Evolutionary conservation across 2,329 filamentous ascomycete species (phyloP), one percentile per base, ranked within the genome.

Genomic region (Arthrobotrys conoides): DNA sequence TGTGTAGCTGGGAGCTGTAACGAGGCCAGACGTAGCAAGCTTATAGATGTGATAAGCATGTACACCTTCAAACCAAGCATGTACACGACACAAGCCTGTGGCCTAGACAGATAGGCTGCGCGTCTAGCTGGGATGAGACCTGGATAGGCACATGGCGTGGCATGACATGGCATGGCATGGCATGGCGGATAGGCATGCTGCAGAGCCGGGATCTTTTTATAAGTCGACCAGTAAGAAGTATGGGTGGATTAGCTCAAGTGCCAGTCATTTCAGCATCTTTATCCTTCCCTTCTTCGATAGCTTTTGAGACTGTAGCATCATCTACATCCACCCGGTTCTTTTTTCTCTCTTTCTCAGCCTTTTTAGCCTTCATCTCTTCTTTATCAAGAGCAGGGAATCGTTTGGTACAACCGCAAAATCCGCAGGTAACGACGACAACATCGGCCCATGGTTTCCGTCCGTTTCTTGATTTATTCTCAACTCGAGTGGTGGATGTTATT

Each of bases 391-490:
- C 24, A 14, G 73, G 73, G 27, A 68, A 77, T n/a, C 73, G 18
- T n/a, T 71, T 77, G 9, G 30, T 46, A 5, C 30, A 61, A 6
- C 61, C 49, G 27, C 73, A 77, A 14, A 67, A 67, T 16, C 24
- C 51, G 22, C 73, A 77, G 10, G 66, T 27, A 16, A 77, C 41
- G 12, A 77, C 67, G 1, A 77, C 51, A 12, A 77, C 46, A 49
- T 77, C 73, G 1, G 73, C 73, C 66, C 66, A 77, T 10, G 16
- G 22, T 20, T 71, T 71, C 36, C 55, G 51, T 10, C 67, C 73
- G 18, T 68, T 57, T n/a, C 68, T 77, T 9, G 73, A 77, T 18
- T 41, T 67, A 33, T 77, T 77, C 46, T 77, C 73, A 27, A 77
- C 44, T 10, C 53, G 51, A 14, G 67, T 77, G 8, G 67, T 71